Evolutionary conservation across 768 basidiomycete species (phyloP).

Genomic region (Lactarius quietus): DNA sequence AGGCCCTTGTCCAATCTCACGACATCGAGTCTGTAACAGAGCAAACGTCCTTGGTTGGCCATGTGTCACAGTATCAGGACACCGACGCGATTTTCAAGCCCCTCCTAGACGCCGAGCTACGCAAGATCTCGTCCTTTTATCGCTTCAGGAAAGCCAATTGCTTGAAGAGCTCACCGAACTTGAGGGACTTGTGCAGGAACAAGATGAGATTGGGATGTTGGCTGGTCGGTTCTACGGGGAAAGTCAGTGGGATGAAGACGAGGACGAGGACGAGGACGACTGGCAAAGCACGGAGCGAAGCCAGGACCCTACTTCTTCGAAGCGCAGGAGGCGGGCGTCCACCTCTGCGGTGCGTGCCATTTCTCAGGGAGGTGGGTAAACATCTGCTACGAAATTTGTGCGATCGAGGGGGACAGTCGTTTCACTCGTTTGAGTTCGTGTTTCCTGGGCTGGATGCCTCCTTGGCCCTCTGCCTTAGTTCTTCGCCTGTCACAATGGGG

Average conservation of each 20-base stretch:
- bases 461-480: background rate
- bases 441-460: background rate
- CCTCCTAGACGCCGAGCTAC: slow-evolving; percentile 76
- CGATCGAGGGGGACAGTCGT: background rate
- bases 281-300: slow-evolving; percentile 28
- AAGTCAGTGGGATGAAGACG: slow-evolving; percentile 46
- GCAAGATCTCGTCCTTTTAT: slow-evolving; percentile 81
- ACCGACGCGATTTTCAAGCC: slow-evolving; percentile 65
- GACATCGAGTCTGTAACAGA: slow-evolving; percentile 67
- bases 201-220: slow-evolving; percentile 57
- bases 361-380: slow-evolving; percentile 19
- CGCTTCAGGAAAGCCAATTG: slow-evolving; percentile 69
- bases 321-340: slow-evolving; percentile 30
- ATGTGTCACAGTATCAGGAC: slow-evolving; percentile 33
- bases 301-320: slow-evolving; percentile 38
- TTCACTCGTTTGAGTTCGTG: background rate
- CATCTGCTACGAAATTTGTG: background rate
- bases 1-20: slow-evolving; percentile 34
- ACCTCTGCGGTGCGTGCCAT: slow-evolving; percentile 23
- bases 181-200: slow-evolving; percentile 52
- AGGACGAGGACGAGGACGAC: slow-evolving; percentile 47
- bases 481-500: background rate
- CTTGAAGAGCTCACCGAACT: slow-evolving; percentile 54
- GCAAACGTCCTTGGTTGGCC: slow-evolving; percentile 50
- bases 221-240: slow-evolving; percentile 51